phyloP scores from a whole-genome alignment of 495 filamentous ascomycete genomes.

The Friedmanniomyces endolithicus region DNA sequence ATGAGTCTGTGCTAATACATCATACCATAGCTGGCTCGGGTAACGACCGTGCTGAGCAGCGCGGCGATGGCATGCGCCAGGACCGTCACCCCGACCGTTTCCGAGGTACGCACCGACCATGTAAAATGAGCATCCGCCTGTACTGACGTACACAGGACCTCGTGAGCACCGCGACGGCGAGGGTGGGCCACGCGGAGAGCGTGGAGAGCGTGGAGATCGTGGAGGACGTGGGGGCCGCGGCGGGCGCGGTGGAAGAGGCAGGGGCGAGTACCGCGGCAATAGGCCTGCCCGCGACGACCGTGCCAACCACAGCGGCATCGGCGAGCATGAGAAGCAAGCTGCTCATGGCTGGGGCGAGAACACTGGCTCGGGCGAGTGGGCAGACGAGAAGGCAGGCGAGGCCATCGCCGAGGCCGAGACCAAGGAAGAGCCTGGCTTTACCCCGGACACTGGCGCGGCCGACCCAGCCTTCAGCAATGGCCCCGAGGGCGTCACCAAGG shows the following conservation, averaged over 20 bases:
- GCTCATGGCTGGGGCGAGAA: conserved; percentile 78
- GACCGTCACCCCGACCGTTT: conserved; percentile 35
- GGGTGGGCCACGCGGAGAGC: conserved; percentile 8
- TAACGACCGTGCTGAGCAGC: conserved; percentile 71
- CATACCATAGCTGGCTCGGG: conserved; percentile 40
- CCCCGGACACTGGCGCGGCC: conserved; percentile 30
- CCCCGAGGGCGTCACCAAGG: conserved; percentile 34
- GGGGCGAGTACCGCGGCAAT: conserved; percentile 1
- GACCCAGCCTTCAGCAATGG: conserved; percentile 30
- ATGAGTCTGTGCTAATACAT: neutral
- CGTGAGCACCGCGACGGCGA: conserved; percentile 26
- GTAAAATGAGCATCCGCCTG: neutral
- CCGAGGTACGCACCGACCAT: conserved; percentile 32
- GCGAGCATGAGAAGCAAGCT: conserved; percentile 84
- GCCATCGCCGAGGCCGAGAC: conserved; percentile 55
- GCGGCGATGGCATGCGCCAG: conserved; percentile 51
- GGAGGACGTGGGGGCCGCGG: conserved; percentile 38
- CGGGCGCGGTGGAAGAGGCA: conserved; percentile 40
- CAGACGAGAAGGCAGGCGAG: conserved; percentile 79
- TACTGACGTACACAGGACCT: conserved; percentile 19
- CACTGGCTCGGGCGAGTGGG: conserved; percentile 65
- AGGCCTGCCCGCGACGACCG: conserved; percentile 49
- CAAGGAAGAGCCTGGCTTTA: conserved; percentile 26
- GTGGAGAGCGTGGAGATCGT: conserved; percentile 35
- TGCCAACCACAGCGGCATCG: conserved; percentile 60